Base-by-base conservation (phyloP, 495 filamentous ascomycete genomes). In the Letharia columbiana region DNA sequence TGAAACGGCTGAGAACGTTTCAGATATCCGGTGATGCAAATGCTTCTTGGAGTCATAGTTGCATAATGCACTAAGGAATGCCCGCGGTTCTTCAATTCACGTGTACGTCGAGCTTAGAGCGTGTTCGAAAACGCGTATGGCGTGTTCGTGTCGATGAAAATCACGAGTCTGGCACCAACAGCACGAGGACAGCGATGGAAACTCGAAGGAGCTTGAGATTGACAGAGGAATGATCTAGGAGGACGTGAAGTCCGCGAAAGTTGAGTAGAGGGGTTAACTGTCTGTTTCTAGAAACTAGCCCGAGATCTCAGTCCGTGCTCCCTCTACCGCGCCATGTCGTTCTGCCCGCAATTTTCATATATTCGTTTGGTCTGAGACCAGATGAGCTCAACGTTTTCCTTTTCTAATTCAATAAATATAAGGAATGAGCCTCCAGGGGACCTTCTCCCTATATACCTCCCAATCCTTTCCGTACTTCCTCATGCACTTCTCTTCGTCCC, bases 381-480 rank as follows among this genome's bases (percentile, higher is more conserved):
- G 2, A 54, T 54, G 4, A 17, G n/a, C n/a, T 15, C 50, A 9
- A 54, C 28, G 12, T 15, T 31, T 17, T 15, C 12, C 4, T 7
- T 33, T 54, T 15, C 28, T 4, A 54, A 54, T 17, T 13, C 33
- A 33, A 12, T 54, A 54, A 4, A 54, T 52, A 9, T 52, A 52
- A 40, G 28, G 15, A 23, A 98, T 75, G 70, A 98, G 96, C 72
- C 89, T 87, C 73, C 82, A 96, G 69, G 80, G 85, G 33, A 98
- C 94, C 73, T 87, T 81, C 70, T 85, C 85, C 71, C 87, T 90
- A 75, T 98, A 98, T 76, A 85, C 85, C 70, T 90, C 86, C 93
- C 94, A 98, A 70, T 97, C 92, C 68, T 86, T 84, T 17, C 95
- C 95, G 75, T 98, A 98, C 81, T 98, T 98, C 71, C 80, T 82